These are phyloP conservation scores for Falciphora oryzae DNA, from an alignment of 2,329 filamentous ascomycete species.

Conservation along the genomic window DNA sequence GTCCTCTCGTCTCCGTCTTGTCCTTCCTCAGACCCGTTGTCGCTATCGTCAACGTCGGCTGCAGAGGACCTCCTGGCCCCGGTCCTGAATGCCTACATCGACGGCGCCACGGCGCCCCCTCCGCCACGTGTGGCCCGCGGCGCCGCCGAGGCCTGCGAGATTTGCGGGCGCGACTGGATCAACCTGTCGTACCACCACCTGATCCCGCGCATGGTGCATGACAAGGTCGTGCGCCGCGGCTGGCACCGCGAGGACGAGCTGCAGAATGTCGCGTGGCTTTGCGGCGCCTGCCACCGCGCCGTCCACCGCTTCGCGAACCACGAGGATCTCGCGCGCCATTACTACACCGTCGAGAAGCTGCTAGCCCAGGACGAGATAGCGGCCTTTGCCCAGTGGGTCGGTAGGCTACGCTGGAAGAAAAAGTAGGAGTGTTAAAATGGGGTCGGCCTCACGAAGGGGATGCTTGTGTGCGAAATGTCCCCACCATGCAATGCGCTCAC, in stretches of 20 bases:
- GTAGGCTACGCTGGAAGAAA: slow-evolving; percentile 68
- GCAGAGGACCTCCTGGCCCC: slow-evolving; percentile 53
- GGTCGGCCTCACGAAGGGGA: not conserved
- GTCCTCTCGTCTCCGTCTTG: slow-evolving; percentile 36
- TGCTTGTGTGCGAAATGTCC: too few relatives aligned
- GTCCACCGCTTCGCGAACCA: slow-evolving; percentile 71
- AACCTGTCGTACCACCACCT: slow-evolving; percentile 79
- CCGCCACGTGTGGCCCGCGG: slow-evolving; percentile 56
- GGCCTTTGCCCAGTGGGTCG: slow-evolving; percentile 68
- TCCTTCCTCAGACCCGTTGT: slow-evolving; percentile 26
- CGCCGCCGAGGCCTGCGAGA: slow-evolving; percentile 58
- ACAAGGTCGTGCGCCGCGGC: slow-evolving; percentile 67
- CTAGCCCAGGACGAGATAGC: slow-evolving; percentile 65
- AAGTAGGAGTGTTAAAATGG: slow-evolving; percentile 11
- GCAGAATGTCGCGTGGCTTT: slow-evolving; percentile 81
- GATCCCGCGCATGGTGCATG: slow-evolving; percentile 73
- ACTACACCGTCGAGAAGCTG: slow-evolving; percentile 67
- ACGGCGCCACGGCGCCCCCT: slow-evolving; percentile 51
- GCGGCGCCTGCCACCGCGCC: slow-evolving; percentile 75
- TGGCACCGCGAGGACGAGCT: slow-evolving; percentile 74
- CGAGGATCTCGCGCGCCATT: slow-evolving; percentile 70
- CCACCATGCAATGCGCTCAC: too few relatives aligned
- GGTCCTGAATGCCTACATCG: slow-evolving; percentile 58
- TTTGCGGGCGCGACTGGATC: slow-evolving; percentile 70
- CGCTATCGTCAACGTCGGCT: not conserved